Base-by-base conservation (phyloP, 1,284 basidiomycete species). In the Cutaneotrichosporon daszewskae region DNA sequence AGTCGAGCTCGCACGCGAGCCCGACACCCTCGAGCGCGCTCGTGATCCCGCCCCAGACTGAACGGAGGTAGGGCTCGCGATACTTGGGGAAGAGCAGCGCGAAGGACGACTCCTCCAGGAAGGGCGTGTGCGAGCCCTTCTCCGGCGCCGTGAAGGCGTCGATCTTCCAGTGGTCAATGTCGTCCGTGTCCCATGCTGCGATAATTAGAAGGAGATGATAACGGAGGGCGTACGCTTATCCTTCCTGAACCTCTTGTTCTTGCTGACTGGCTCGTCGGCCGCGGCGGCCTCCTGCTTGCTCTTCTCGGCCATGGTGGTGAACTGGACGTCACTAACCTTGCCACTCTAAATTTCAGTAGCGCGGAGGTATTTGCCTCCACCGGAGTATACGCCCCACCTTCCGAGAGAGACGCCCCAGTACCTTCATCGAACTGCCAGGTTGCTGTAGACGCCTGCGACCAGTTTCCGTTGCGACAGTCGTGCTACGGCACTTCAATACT, bases 61-160 rank as follows among this genome's bases (percentile, higher is more conserved):
- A 88, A 43, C 90, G 80, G 37, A 99, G 75, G 64, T 98, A 97
- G 57, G 87, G 89, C 79, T 99, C 94, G 46, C 95, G 81, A 67
- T 98, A 98, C 72, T 96, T 98, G 23, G 95, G 95, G 71, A 99
- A 99, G 8, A 99, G 80, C 0, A 95, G 95, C 3, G 95, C 92
- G 61, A 98, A 99, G 0, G 87, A 92, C 8, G 88, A 92, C 74
- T 98, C 95, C 69, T 98, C 92, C 5, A 83, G 78, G 71, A 99
- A 90, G 1, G 90, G 79, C 28, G 45, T 45, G 44, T 64, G 62
- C 10, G 45, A 25, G 16, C 47, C 47, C 1, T 84, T 83, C 7
- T 77, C 80, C 58, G 83, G 84, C 3, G 77, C 73, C 43, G 77
- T 71, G 72, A 97, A 94, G 14, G 81, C 70, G 17, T 91, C 84